Evolutionary conservation across 2,329 filamentous ascomycete species (phyloP).

Genomic region (Trichoderma breve): DNA sequence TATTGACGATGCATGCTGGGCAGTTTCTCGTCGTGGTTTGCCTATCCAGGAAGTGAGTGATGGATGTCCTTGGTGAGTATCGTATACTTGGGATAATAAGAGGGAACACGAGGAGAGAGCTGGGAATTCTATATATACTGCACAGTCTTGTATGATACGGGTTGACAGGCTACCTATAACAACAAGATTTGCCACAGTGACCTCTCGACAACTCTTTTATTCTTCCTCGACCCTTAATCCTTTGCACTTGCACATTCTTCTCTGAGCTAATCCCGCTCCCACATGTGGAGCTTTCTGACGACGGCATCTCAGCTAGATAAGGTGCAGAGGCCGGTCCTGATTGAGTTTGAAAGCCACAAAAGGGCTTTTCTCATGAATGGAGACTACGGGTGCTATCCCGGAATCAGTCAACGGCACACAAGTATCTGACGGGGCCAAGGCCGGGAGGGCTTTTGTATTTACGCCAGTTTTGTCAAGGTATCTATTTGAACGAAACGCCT

Average conservation of each 20-base stretch:
- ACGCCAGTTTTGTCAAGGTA: not conserved
- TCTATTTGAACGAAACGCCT: not conserved
- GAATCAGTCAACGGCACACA: not conserved
- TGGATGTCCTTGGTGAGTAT: not conserved
- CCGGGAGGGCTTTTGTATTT: not conserved
- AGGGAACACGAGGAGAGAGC: not conserved
- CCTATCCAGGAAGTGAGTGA: not conserved
- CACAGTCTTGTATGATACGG: not conserved
- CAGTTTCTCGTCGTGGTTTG: not conserved
- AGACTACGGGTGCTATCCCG: not conserved
- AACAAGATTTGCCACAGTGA: not conserved
- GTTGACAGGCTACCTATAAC: not conserved
- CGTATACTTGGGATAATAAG: not conserved
- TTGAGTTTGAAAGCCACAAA: not conserved
- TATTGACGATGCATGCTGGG: not conserved
- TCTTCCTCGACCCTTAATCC: not conserved
- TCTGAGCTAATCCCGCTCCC: not conserved
- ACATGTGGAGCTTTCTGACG: not conserved
- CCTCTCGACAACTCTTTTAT: not conserved
- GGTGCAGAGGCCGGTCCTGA: not conserved
- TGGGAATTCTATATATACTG: not conserved
- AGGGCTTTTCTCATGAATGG: not conserved
- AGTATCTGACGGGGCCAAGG: not conserved
- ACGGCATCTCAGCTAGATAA: not conserved
- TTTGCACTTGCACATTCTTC: not conserved